Evolutionary conservation across 2,329 filamentous ascomycete genomes (phyloP).

Genomic region (Fusarium fracticaudum): DNA sequence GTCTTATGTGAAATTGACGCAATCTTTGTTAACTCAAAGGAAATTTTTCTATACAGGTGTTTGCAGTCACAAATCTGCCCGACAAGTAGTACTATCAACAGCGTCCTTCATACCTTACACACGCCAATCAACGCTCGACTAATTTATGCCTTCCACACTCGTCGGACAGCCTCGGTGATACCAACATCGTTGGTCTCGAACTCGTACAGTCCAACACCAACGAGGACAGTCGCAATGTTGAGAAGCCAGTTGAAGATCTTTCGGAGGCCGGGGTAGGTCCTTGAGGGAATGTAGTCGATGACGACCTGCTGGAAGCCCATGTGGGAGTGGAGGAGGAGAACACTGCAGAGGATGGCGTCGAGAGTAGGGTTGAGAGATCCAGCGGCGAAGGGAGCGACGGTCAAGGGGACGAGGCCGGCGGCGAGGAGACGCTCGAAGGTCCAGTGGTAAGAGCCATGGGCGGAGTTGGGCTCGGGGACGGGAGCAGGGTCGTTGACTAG

Average conservation of each 20-base stretch:
- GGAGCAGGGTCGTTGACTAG: conserved; percentile 86
- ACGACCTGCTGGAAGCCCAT: conserved; percentile 92
- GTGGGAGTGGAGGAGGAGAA: conserved; percentile 91
- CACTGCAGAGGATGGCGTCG: conserved; percentile 85
- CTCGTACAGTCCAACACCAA: conserved; percentile 92
- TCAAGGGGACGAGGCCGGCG: conserved; percentile 84
- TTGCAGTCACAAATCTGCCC: conserved; percentile 37
- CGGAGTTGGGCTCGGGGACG: conserved; percentile 75
- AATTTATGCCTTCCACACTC: conserved; percentile 84
- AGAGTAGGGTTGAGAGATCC: conserved; percentile 89
- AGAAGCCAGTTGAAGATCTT: conserved; percentile 80
- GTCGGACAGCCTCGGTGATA: conserved; percentile 86
- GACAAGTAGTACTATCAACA: conserved; percentile 32
- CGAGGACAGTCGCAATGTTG: conserved; percentile 79
- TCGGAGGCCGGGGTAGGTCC: conserved; percentile 73
- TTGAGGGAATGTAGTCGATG: conserved; percentile 87
- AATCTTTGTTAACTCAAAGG: conserved; percentile 34
- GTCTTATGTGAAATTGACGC: conserved; percentile 20
- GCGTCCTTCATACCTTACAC: conserved; percentile 17
- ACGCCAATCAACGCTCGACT: background rate
- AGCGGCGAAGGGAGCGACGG: conserved; percentile 89
- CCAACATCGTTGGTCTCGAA: conserved; percentile 99
- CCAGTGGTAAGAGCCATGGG: conserved; percentile 98
- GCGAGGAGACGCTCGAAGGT: conserved; percentile 90
- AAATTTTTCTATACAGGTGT: conserved; percentile 44